Percentiles rank a stretch among this genome's conserved stretches.
These are phyloP conservation scores for Nitzschia sp. DNA, from an alignment of 108 stramenopile species.

Conservation along the genomic window DNA sequence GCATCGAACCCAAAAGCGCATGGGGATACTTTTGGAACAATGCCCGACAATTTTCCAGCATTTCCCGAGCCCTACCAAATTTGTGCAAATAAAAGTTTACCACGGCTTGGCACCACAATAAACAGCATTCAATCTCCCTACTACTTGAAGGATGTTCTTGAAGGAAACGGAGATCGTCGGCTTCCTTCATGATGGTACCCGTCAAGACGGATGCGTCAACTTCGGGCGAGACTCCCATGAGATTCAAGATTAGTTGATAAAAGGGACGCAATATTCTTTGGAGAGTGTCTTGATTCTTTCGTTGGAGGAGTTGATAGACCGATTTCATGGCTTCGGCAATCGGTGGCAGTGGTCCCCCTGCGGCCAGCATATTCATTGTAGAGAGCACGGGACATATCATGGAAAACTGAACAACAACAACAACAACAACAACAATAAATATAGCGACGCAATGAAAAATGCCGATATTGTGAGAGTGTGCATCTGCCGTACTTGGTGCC, in stretches of 20 bases:
- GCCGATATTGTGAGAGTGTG: not conserved
- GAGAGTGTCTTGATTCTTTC: not conserved
- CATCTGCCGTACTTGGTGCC: not conserved
- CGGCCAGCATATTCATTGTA: not conserved
- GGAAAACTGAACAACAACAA: conserved; percentile 7
- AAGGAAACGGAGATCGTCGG: not conserved
- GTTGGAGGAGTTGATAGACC: conserved; percentile 7
- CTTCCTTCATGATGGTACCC: conserved; percentile 14
- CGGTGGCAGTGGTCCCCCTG: not conserved
- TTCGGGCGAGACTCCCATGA: conserved; percentile 3
- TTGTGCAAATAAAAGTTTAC: conserved; percentile 11
- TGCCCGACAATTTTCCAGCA: not conserved
- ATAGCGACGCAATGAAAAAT: not conserved
- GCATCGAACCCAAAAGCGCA: not conserved
- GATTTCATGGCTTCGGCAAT: conserved; percentile 14
- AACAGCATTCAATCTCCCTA: not conserved
- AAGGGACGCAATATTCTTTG: conserved; percentile 4
- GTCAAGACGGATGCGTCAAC: conserved; percentile 4
- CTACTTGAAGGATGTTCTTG: not conserved
- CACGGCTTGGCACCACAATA: not conserved
- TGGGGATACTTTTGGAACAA: not conserved
- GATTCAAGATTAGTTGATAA: conserved; percentile 3
- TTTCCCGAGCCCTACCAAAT: not conserved
- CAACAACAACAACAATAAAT: not conserved
- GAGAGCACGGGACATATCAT: conserved; percentile 10